phyloP scores from a whole-genome alignment of 176 grass and related monocot species.

The Juncus inflexus region DNA sequence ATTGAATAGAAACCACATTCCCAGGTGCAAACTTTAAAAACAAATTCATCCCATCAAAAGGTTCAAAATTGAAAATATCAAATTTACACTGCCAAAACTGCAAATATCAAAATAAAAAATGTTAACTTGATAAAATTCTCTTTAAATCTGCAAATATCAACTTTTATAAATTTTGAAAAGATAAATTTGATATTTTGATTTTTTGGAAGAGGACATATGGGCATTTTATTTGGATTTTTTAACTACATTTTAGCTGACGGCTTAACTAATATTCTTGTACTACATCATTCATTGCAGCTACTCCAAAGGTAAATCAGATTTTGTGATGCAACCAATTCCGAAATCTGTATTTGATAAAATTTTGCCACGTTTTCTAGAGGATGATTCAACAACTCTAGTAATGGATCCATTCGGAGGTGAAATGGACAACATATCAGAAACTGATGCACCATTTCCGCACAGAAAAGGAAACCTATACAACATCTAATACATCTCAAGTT shows the following conservation, averaged over 20 bases:
- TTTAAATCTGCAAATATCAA: too few species aligned
- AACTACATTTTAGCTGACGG: too few species aligned
- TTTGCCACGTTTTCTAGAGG: not conserved
- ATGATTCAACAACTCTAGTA: conserved; percentile 37
- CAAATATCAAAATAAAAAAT: too few species aligned
- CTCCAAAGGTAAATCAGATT: conserved; percentile 76
- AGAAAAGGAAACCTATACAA: conserved; percentile 63
- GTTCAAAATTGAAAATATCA: too few species aligned
- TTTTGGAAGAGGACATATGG: too few species aligned
- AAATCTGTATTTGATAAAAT: too few species aligned
- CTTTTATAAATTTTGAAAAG: not conserved
- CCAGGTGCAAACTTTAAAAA: not conserved
- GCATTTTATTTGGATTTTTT: too few species aligned
- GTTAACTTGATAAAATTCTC: too few species aligned
- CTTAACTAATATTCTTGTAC: not conserved
- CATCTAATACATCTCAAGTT: conserved; percentile 50
- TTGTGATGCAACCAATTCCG: conserved; percentile 39
- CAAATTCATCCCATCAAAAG: too few species aligned
- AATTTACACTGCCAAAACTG: too few species aligned
- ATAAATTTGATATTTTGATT: not conserved
- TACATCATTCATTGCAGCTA: conserved; percentile 16
- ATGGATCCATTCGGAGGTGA: conserved; percentile 57
- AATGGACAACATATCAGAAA: conserved; percentile 42
- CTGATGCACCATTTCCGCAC: conserved; percentile 51
- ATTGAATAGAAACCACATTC: conserved; percentile 43